Percentiles rank a stretch among this genome's conserved stretches.
phyloP scores from a whole-genome alignment of 1,139 yeast genomes.

The Yarrowia galli region DNA sequence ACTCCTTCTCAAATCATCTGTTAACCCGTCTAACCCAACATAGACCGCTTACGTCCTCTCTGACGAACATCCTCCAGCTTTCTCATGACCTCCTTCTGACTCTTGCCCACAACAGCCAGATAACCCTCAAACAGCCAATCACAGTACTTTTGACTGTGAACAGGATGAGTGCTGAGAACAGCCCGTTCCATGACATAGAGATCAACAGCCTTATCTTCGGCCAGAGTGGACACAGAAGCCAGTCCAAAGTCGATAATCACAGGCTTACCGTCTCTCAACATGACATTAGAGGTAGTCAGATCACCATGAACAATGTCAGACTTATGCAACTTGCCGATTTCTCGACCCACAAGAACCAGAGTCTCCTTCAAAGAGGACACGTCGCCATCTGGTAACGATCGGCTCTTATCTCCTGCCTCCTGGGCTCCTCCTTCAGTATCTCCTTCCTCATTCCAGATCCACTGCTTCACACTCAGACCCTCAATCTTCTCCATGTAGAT shows the following conservation, averaged over 20 bases:
- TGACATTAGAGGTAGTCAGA: slow-evolving; percentile 86
- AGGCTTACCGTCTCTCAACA: slow-evolving; percentile 60
- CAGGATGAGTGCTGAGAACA: slow-evolving; percentile 86
- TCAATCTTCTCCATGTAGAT: slow-evolving; percentile 87
- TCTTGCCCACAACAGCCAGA: slow-evolving; percentile 47
- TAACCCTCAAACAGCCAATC: slow-evolving; percentile 81
- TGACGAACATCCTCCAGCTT: slow-evolving; percentile 83
- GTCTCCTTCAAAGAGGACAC: slow-evolving; percentile 46
- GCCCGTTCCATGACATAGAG: slow-evolving; percentile 94
- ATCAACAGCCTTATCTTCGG: slow-evolving; percentile 97
- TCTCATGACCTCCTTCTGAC: slow-evolving; percentile 61
- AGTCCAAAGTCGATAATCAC: slow-evolving; percentile 91
- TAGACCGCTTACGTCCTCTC: slow-evolving; percentile 93
- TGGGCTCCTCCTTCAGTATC: slow-evolving; percentile 40
- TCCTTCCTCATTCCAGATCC: slow-evolving; percentile 52
- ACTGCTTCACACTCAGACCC: slow-evolving; percentile 51
- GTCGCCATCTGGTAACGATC: slow-evolving; percentile 32
- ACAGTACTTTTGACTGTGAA: slow-evolving; percentile 67
- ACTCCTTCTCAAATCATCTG: too few species aligned
- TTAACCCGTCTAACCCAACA: slow-evolving; percentile 72
- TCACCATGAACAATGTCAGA: slow-evolving; percentile 93
- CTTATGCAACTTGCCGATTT: slow-evolving; percentile 75
- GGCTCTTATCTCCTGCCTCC: slow-evolving; percentile 4
- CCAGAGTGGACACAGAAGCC: slow-evolving; percentile 73
- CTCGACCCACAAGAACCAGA: slow-evolving; percentile 62